Evolutionary conservation across 257 asterid species (phyloP).

Genomic region (Nicotiana undulata): DNA sequence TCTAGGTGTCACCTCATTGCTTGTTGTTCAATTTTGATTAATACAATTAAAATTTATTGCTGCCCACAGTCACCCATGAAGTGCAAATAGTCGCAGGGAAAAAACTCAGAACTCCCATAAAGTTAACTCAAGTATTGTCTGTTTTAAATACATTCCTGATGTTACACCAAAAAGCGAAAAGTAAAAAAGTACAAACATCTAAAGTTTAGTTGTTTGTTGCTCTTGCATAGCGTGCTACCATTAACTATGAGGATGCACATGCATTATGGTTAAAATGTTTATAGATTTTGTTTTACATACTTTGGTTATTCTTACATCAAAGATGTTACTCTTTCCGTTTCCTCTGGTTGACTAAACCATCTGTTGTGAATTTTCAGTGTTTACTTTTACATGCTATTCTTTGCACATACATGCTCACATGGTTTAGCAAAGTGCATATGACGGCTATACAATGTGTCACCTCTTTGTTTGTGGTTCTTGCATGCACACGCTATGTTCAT

Average conservation of each 20-base stretch:
- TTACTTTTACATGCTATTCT: neutral
- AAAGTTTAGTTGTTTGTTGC: neutral
- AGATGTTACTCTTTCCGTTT: neutral
- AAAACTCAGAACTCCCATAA: neutral
- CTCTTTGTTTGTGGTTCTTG: conserved; percentile 1
- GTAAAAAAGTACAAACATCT: neutral
- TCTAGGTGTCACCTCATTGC: neutral
- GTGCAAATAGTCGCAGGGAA: neutral
- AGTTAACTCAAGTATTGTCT: neutral
- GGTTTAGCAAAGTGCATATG: neutral
- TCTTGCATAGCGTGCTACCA: neutral
- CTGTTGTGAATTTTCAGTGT: neutral
- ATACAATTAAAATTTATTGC: neutral
- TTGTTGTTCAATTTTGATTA: neutral
- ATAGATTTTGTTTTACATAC: neutral
- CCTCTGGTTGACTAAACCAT: neutral
- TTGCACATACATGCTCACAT: neutral
- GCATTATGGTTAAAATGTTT: neutral
- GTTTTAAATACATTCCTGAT: neutral
- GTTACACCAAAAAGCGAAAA: neutral
- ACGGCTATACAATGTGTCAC: neutral
- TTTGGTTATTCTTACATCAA: neutral
- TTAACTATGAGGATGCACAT: neutral
- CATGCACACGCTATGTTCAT: neutral
- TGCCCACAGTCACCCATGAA: neutral